phyloP scores from a whole-genome alignment of 2,329 filamentous ascomycete genomes.

The Penicillium sp. region DNA sequence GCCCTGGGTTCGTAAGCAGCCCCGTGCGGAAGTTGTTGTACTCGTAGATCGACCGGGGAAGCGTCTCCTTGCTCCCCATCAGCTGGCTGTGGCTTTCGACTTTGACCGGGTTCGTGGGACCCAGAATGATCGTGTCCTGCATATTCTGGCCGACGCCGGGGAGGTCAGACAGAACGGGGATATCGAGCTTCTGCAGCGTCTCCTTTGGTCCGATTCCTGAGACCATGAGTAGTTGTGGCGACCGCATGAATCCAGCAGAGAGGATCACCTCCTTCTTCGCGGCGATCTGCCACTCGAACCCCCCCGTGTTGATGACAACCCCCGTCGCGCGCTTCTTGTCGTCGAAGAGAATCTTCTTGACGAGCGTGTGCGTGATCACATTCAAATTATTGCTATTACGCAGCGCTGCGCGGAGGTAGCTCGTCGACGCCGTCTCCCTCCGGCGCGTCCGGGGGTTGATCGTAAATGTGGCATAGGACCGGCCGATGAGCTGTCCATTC shows the following conservation, averaged over 20 bases:
- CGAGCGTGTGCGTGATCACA: not conserved
- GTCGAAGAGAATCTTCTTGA: constrained; percentile 3
- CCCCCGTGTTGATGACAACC: not conserved
- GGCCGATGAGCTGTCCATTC: not conserved
- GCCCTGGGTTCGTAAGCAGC: constrained; percentile 34
- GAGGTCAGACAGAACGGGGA: constrained; percentile 33
- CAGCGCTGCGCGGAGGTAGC: not conserved
- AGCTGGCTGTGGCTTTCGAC: constrained; percentile 29
- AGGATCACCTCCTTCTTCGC: constrained; percentile 53
- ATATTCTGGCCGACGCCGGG: constrained; percentile 46
- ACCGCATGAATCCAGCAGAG: constrained; percentile 59
- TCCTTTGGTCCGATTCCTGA: constrained; percentile 53
- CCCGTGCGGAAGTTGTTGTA: constrained; percentile 30
- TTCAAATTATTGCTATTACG: not conserved
- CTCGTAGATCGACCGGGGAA: constrained; percentile 20
- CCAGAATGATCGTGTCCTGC: constrained; percentile 40
- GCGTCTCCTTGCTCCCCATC: constrained; percentile 10
- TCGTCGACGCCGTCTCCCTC: not conserved
- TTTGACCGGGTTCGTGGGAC: constrained; percentile 34
- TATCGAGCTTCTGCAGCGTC: constrained; percentile 29
- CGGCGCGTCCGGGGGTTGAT: not conserved
- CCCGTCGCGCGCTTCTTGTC: not conserved
- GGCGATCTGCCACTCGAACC: not conserved
- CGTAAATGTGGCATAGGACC: not conserved
- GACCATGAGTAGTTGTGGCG: constrained; percentile 59